Evolutionary conservation across 176 grass and related monocot species (phyloP).

Genomic region (Rhynchospora pubera): DNA sequence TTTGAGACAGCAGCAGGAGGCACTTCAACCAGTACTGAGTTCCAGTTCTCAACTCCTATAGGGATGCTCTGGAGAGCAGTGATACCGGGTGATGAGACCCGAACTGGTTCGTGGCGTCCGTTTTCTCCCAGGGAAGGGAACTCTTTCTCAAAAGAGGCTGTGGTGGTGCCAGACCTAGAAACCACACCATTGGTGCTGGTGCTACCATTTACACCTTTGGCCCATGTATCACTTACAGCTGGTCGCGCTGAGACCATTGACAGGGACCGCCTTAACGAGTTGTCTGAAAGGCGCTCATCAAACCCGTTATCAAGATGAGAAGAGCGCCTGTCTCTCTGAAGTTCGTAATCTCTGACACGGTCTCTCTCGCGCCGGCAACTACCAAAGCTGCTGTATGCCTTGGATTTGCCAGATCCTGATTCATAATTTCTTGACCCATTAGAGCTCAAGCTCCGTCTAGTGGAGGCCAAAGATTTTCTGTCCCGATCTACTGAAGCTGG

Average conservation of each 20-base stretch:
- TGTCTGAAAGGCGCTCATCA: slow-evolving; percentile 14
- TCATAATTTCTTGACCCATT: slow-evolving; percentile 21
- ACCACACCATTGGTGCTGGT: slow-evolving; percentile 16
- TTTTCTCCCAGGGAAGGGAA: slow-evolving; percentile 38
- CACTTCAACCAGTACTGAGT: slow-evolving; percentile 33
- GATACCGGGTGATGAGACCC: slow-evolving; percentile 28
- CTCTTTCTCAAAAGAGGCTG: slow-evolving; percentile 35
- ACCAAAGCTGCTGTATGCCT: slow-evolving; percentile 41
- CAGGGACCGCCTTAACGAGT: slow-evolving; percentile 29
- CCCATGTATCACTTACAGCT: slow-evolving; percentile 15
- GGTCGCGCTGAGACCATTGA: slow-evolving; percentile 29
- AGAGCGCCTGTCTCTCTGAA: slow-evolving; percentile 22
- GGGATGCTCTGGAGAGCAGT: slow-evolving; percentile 32
- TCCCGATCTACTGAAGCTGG: slow-evolving; percentile 16
- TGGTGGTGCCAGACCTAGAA: slow-evolving; percentile 10
- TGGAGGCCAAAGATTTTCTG: neutral
- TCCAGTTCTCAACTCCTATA: slow-evolving; percentile 28
- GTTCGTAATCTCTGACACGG: slow-evolving; percentile 28
- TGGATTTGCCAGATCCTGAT: slow-evolving; percentile 31
- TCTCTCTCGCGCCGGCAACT: slow-evolving; percentile 36
- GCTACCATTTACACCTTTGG: slow-evolving; percentile 19
- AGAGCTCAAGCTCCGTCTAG: slow-evolving; percentile 19
- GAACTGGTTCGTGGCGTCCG: neutral
- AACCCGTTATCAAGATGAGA: slow-evolving; percentile 23
- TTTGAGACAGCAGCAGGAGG: slow-evolving; percentile 11